Conservation (phyloP, 208 protist species). For the Trypanosoma rangeli region DNA sequence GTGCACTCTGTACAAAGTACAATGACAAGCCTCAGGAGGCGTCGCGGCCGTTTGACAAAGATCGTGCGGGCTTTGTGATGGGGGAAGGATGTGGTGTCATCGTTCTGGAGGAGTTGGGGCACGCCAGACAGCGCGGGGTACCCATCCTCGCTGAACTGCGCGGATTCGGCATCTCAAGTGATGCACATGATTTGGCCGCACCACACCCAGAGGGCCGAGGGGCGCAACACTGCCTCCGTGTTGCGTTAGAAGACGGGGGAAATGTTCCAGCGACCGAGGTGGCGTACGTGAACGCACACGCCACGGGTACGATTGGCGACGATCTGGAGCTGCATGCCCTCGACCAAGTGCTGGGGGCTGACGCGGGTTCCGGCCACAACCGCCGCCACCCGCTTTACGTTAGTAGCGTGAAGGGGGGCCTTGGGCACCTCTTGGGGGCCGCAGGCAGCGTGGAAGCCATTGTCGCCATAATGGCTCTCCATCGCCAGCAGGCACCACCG, state of each 20-base stretch:
- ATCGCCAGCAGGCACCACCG: slow-evolving; percentile 77
- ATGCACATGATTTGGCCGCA: slow-evolving; percentile 96
- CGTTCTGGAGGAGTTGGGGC: slow-evolving; percentile 91
- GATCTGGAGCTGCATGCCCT: slow-evolving; percentile 82
- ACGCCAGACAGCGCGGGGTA: slow-evolving; percentile 73
- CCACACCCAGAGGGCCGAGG: slow-evolving; percentile 91
- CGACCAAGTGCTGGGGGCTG: slow-evolving; percentile 23
- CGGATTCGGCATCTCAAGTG: slow-evolving; percentile 87
- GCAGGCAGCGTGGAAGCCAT: slow-evolving; percentile 95
- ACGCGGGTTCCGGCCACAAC: neutral
- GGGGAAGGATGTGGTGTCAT: slow-evolving; percentile 96
- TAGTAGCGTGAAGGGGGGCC: slow-evolving; percentile 91
- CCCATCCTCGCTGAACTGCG: slow-evolving; percentile 91
- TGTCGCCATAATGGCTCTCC: slow-evolving; percentile 80
- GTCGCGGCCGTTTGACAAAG: slow-evolving; percentile 94
- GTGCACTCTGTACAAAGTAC: slow-evolving; percentile 92
- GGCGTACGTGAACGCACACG: slow-evolving; percentile 97
- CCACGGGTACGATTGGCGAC: slow-evolving; percentile 97
- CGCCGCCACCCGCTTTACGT: slow-evolving; percentile 41
- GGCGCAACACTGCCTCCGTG: slow-evolving; percentile 75
- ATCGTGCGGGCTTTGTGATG: slow-evolving; percentile 96
- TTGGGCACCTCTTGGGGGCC: slow-evolving; percentile 98
- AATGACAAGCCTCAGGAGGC: slow-evolving; percentile 87
- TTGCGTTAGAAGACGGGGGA: slow-evolving; percentile 75
- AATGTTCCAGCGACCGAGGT: slow-evolving; percentile 50